These are phyloP conservation scores for Cucumis hystrix DNA, from an alignment of 306 rosid species.

Conservation along the genomic window DNA sequence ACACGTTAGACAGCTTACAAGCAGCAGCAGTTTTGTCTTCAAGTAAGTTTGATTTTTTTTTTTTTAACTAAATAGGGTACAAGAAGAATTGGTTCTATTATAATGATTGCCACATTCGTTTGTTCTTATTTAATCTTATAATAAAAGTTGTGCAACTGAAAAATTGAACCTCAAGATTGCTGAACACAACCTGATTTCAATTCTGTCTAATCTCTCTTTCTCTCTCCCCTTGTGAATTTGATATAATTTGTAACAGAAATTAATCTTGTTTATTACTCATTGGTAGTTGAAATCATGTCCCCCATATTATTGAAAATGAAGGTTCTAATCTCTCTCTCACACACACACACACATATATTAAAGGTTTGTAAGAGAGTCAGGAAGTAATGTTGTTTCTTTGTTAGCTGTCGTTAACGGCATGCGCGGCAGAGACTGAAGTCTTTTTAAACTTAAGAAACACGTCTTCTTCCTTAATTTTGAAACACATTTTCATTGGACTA, in stretches of 20 bases:
- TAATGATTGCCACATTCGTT: background rate
- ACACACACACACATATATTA: no score
- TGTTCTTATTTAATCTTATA: background rate
- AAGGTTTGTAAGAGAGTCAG: background rate
- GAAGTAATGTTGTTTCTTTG: no score
- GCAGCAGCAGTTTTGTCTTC: background rate
- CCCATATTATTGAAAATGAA: background rate
- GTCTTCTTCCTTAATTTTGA: background rate
- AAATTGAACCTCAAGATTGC: background rate
- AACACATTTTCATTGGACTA: background rate
- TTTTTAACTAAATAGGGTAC: background rate
- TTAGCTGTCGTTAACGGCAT: background rate
- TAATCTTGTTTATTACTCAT: background rate
- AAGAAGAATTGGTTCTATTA: background rate
- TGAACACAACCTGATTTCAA: background rate
- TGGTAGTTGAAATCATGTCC: background rate
- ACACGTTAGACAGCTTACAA: background rate
- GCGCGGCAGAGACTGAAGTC: background rate
- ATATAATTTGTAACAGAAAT: background rate
- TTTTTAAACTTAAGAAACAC: background rate
- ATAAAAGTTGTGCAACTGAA: background rate
- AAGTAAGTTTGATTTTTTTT: background rate
- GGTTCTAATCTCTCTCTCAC: background rate
- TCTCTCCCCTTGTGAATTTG: background rate
- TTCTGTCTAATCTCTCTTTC: background rate